These are phyloP conservation scores for Ceratobasidium papillatum DNA, from an alignment of 1,284 basidiomycete species.

Conservation along the genomic window DNA sequence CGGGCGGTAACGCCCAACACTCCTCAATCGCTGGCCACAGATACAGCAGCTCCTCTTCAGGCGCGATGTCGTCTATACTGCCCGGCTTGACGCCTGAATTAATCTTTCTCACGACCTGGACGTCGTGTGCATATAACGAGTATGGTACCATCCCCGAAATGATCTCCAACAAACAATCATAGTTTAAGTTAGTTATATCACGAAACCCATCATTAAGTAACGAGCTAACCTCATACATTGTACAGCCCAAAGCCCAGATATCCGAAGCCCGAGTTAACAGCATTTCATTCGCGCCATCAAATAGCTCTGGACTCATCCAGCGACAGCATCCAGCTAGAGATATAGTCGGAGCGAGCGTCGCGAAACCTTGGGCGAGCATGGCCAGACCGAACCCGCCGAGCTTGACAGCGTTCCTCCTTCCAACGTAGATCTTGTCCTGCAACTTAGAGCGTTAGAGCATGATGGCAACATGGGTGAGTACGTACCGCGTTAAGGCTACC, in stretches of 20 bases:
- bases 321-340: neutral
- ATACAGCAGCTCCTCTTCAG: neutral
- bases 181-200: neutral
- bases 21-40: neutral
- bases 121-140: neutral
- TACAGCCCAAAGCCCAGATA: neutral
- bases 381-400: slow-evolving; percentile 8
- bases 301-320: slow-evolving; percentile 14
- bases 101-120: neutral
- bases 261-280: neutral
- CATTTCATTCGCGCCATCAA: neutral
- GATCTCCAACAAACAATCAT: neutral
- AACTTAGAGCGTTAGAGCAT: neutral
- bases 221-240: neutral
- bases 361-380: neutral
- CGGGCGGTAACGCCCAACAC: neutral
- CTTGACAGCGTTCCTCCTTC: neutral
- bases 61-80: neutral
- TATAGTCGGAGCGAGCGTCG: slow-evolving; percentile 2
- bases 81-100: neutral
- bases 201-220: neutral
- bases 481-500: slow-evolving; percentile 1
- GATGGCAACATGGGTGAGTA: neutral
- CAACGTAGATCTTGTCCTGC: slow-evolving; percentile 2
- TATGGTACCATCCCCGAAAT: neutral